These are phyloP conservation scores for Clonostachys rhizophaga DNA, from an alignment of 2,329 filamentous ascomycete genomes.

Conservation along the genomic window DNA sequence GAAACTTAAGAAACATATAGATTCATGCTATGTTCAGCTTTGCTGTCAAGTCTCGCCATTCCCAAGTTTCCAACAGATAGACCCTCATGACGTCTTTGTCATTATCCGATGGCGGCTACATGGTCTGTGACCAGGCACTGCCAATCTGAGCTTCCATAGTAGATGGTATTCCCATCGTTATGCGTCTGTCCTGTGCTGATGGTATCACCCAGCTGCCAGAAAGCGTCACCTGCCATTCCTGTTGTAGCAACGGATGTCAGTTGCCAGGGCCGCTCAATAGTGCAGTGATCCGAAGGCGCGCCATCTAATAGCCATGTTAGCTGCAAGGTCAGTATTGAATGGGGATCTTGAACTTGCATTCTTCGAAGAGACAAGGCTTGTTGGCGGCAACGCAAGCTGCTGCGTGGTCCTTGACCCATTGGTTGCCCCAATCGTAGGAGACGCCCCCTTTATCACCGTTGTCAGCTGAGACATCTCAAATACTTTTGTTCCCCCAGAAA, in stretches of 20 bases:
- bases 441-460: not conserved
- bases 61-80: too few species aligned
- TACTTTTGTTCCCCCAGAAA: slow-evolving; percentile 6
- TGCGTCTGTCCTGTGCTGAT: slow-evolving; percentile 32
- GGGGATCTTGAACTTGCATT: slow-evolving; percentile 17
- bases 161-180: slow-evolving; percentile 40
- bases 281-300: slow-evolving; percentile 13
- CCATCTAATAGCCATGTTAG: slow-evolving; percentile 1
- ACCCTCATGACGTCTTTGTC: too few species aligned
- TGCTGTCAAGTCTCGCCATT: too few species aligned
- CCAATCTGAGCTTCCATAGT: slow-evolving; percentile 31
- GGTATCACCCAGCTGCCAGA: slow-evolving; percentile 34
- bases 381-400: slow-evolving; percentile 15
- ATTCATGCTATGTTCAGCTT: too few species aligned
- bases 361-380: slow-evolving; percentile 23
- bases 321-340: not conserved
- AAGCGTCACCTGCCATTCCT: slow-evolving; percentile 27
- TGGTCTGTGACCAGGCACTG: slow-evolving; percentile 39
- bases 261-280: slow-evolving; percentile 44
- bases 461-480: not conserved
- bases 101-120: slow-evolving; percentile 12
- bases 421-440: slow-evolving; percentile 1
- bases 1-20: too few species aligned
- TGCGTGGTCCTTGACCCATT: slow-evolving; percentile 13
- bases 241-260: slow-evolving; percentile 17